These are phyloP conservation scores for Danielozyma ontarioensis DNA, from an alignment of 805 yeast species.

Conservation along the genomic window DNA sequence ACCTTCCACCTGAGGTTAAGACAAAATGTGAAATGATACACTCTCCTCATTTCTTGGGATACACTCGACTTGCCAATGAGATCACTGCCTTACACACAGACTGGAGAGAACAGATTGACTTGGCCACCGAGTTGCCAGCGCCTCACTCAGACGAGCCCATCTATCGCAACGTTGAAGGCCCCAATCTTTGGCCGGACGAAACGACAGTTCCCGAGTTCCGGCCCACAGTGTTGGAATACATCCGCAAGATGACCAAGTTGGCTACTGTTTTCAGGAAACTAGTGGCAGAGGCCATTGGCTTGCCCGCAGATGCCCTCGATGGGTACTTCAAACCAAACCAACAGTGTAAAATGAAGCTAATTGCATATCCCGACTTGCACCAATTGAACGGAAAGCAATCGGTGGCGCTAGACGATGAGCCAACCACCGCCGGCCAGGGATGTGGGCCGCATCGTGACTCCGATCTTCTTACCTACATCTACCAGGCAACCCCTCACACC, in stretches of 20 bases:
- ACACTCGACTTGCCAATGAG: conserved; percentile 52
- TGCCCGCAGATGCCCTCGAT: conserved; percentile 41
- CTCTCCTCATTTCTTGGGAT: conserved; percentile 57
- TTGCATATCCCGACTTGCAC: conserved; percentile 48
- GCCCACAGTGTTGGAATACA: conserved; percentile 36
- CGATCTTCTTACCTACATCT: conserved; percentile 55
- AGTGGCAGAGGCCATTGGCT: conserved; percentile 52
- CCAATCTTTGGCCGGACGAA: conserved; percentile 50
- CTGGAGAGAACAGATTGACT: conserved; percentile 59
- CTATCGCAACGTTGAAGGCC: conserved; percentile 51
- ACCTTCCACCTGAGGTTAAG: conserved; percentile 42
- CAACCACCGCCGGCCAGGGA: conserved; percentile 37
- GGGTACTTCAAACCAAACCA: conserved; percentile 48
- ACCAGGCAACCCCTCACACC: conserved; percentile 46
- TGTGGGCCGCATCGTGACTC: conserved; percentile 68
- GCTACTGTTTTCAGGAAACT: conserved; percentile 38
- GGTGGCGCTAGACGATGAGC: conserved; percentile 22
- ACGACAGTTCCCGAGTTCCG: conserved; percentile 38
- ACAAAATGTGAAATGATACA: conserved; percentile 45
- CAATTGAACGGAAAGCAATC: conserved; percentile 17
- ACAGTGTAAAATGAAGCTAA: conserved; percentile 48
- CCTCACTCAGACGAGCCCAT: conserved; percentile 35
- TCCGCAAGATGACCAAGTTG: conserved; percentile 41
- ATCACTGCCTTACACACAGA: conserved; percentile 50
- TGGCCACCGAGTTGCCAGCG: conserved; percentile 48